Percentiles rank a stretch among this genome's conserved stretches.
Conservation (phyloP, 2,329 filamentous ascomycete genomes). For the Chaetomiaceae sp. region DNA sequence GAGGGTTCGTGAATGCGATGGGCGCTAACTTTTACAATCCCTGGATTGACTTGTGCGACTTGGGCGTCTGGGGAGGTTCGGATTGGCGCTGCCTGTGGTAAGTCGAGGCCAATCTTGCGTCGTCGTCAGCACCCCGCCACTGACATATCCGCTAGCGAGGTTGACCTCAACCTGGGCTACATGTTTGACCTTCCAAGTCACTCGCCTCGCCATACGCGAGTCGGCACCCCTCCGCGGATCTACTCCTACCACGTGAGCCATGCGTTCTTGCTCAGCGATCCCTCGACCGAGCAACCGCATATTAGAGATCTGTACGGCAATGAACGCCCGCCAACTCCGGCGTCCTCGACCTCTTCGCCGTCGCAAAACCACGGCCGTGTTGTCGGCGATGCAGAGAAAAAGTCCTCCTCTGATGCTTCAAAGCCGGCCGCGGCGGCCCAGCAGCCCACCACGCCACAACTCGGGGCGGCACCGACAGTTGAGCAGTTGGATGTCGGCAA, state of each 20-base stretch:
- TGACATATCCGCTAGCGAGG: background rate
- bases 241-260: background rate
- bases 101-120: background rate
- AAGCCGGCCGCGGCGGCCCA: too few relatives aligned
- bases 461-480: too few relatives aligned
- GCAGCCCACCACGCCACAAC: too few relatives aligned
- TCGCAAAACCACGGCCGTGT: too few relatives aligned
- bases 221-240: background rate
- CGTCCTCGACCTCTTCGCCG: too few relatives aligned
- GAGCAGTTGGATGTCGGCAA: too few relatives aligned
- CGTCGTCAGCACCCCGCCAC: background rate
- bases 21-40: background rate
- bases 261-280: background rate
- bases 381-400: too few relatives aligned
- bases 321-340: too few relatives aligned
- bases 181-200: background rate
- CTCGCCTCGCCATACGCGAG: background rate
- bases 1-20: background rate
- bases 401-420: too few relatives aligned
- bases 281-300: background rate
- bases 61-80: background rate
- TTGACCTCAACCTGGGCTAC: background rate
- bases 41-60: background rate
- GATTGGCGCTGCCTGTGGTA: background rate
- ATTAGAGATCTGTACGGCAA: too few relatives aligned